Evolutionary conservation across 306 rosid species (phyloP).

Genomic region (Rosa multiflora): DNA sequence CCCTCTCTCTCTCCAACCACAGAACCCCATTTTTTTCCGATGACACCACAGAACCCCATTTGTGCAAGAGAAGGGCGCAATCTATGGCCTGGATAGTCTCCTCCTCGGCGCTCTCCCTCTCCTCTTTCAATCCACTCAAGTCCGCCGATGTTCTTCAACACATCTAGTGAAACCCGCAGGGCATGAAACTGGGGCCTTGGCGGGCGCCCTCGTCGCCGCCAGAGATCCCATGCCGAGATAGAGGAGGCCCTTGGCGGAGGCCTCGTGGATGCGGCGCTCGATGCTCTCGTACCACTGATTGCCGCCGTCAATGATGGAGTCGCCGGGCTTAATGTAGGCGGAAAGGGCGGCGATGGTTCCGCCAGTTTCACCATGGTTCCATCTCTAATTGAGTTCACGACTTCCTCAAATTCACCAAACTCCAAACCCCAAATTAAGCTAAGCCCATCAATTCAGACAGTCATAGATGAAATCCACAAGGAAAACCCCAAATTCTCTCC

Average conservation of each 20-base stretch:
- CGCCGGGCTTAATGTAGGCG: constrained; percentile 78
- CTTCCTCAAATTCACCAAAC: too few species aligned
- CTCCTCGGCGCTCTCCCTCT: constrained; percentile 70
- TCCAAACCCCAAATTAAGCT: constrained; percentile 1
- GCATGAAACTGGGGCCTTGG: constrained; percentile 79
- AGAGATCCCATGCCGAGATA: too few species aligned
- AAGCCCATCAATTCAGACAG: constrained; percentile 42
- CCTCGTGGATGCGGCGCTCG: constrained; percentile 62
- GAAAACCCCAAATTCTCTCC: constrained; percentile 31
- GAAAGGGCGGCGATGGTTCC: constrained; percentile 70
- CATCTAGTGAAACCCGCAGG: constrained; percentile 75
- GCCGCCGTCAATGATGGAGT: constrained; percentile 80
- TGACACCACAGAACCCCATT: too few species aligned
- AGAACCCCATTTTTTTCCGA: too few species aligned
- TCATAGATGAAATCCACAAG: constrained; percentile 42
- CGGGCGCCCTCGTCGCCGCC: too few species aligned
- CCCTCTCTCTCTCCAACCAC: too few species aligned
- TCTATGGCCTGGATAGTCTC: neutral
- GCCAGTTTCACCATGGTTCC: constrained; percentile 35
- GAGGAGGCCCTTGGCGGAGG: too few species aligned
- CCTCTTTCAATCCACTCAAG: constrained; percentile 85
- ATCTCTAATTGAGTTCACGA: constrained; percentile 21
- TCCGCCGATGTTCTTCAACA: constrained; percentile 75
- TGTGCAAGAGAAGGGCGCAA: too few species aligned
- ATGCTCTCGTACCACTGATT: constrained; percentile 91